Conservation (phyloP, 768 basidiomycete species). For the Podaxis sp. region DNA sequence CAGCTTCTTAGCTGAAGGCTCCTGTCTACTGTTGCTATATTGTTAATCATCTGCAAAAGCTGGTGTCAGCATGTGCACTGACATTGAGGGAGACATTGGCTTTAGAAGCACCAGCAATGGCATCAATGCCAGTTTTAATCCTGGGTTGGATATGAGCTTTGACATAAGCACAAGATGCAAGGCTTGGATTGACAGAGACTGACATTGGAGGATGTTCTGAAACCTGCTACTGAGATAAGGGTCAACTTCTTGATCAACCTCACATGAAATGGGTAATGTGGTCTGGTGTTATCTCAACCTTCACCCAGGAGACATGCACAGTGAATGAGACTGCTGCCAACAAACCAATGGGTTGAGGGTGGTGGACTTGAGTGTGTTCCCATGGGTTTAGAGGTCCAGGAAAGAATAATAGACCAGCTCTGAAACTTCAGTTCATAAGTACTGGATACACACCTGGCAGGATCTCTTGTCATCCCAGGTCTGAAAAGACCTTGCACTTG, state of each 20-base stretch:
- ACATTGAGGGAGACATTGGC: constrained; percentile 42
- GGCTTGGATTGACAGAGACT: constrained; percentile 38
- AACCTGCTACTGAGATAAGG: not conserved
- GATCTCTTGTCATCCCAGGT: no score
- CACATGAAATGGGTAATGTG: no score
- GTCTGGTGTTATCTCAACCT: no score
- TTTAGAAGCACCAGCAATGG: constrained; percentile 33
- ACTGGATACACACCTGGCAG: no score
- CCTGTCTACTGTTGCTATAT: no score
- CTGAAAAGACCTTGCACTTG: no score
- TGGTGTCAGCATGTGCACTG: constrained; percentile 23
- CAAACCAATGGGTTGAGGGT: constrained; percentile 43
- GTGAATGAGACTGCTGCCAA: constrained; percentile 40
- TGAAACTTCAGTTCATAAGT: no score
- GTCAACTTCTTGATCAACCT: not conserved
- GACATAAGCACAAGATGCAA: constrained; percentile 39
- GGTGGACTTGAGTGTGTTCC: constrained; percentile 50
- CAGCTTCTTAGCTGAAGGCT: no score
- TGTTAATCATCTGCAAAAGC: no score
- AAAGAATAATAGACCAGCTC: no score
- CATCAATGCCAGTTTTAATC: constrained; percentile 43
- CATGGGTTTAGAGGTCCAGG: no score
- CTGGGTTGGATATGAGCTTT: constrained; percentile 49
- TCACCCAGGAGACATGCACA: constrained; percentile 26
- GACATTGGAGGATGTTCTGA: constrained; percentile 31